These are phyloP conservation scores for Delphinella strobiligena DNA, from an alignment of 2,329 filamentous ascomycete genomes.

Conservation along the genomic window DNA sequence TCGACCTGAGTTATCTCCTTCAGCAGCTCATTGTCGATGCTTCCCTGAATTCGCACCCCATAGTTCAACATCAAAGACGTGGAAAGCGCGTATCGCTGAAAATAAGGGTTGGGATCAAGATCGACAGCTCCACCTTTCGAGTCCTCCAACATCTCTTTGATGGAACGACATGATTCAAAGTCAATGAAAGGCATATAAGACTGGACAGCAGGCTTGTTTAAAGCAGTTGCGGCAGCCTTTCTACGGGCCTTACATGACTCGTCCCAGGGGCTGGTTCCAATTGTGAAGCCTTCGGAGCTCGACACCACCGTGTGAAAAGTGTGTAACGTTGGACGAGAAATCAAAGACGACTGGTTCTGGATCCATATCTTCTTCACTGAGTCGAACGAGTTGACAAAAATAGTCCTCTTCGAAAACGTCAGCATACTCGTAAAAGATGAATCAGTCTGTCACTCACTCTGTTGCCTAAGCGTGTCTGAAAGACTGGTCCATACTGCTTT, in stretches of 20 bases:
- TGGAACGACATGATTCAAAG: conserved; percentile 58
- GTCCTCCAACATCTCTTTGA: conserved; percentile 59
- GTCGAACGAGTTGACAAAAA: conserved; percentile 70
- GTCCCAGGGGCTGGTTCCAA: conserved; percentile 75
- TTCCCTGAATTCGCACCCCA: conserved; percentile 61
- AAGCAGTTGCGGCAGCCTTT: conserved; percentile 66
- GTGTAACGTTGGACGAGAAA: conserved; percentile 66
- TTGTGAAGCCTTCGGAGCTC: conserved; percentile 65
- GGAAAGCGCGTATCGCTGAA: conserved; percentile 65
- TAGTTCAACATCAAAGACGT: conserved; percentile 70
- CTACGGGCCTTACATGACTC: conserved; percentile 66
- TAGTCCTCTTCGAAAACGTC: conserved; percentile 41
- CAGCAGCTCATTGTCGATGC: conserved; percentile 54
- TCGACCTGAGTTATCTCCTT: conserved; percentile 67
- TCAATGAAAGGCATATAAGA: conserved; percentile 76
- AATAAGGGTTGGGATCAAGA: conserved; percentile 60
- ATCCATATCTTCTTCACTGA: conserved; percentile 65
- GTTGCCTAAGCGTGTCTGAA: conserved; percentile 50
- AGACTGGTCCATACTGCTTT: conserved; percentile 38
- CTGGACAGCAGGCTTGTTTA: conserved; percentile 64
- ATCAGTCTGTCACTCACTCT: conserved; percentile 31
- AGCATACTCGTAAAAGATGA: not conserved
- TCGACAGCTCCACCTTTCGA: conserved; percentile 49
- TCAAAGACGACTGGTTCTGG: conserved; percentile 63
- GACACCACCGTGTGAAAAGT: conserved; percentile 74